phyloP scores from a whole-genome alignment of 2,329 filamentous ascomycete species.

The Hypoxylon sp. region DNA sequence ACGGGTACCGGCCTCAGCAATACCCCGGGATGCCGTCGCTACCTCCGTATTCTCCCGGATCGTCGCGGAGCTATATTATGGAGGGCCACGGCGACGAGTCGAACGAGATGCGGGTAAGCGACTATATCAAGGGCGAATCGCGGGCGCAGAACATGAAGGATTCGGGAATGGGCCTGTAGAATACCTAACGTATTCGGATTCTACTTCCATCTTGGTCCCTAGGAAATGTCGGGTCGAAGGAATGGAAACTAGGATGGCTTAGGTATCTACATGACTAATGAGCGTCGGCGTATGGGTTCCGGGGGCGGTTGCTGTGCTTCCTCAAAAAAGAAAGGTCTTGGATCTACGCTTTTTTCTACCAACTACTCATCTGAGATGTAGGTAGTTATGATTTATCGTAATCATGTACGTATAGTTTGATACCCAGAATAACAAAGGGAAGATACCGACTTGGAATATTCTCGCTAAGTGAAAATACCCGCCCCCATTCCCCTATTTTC shows the following conservation, averaged over 20 bases:
- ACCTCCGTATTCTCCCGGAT: conserved; percentile 51
- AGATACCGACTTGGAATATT: neutral
- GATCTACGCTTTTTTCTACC: conserved; percentile 5
- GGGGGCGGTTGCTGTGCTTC: conserved; percentile 2
- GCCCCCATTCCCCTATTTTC: conserved; percentile 4
- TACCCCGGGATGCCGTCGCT: conserved; percentile 41
- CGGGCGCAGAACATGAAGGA: conserved; percentile 51
- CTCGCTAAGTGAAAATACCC: conserved; percentile 4
- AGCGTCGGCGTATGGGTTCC: conserved; percentile 36
- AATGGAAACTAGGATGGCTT: no score
- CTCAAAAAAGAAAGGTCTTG: conserved; percentile 13
- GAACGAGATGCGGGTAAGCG: conserved; percentile 54
- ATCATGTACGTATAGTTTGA: conserved; percentile 13
- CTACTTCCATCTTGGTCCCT: neutral
- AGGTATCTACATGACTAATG: conserved; percentile 9
- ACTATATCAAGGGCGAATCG: conserved; percentile 54
- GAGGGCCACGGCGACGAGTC: conserved; percentile 51
- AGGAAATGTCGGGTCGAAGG: neutral
- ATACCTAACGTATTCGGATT: conserved; percentile 2
- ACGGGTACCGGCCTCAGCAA: conserved; percentile 46
- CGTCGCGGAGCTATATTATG: conserved; percentile 47
- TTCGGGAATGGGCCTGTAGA: conserved; percentile 29
- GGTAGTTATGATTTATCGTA: conserved; percentile 10
- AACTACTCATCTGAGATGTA: neutral
- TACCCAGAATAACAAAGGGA: conserved; percentile 8